phyloP scores from a whole-genome alignment of 2,329 filamentous ascomycete species.

The Phialophora chinensis region DNA sequence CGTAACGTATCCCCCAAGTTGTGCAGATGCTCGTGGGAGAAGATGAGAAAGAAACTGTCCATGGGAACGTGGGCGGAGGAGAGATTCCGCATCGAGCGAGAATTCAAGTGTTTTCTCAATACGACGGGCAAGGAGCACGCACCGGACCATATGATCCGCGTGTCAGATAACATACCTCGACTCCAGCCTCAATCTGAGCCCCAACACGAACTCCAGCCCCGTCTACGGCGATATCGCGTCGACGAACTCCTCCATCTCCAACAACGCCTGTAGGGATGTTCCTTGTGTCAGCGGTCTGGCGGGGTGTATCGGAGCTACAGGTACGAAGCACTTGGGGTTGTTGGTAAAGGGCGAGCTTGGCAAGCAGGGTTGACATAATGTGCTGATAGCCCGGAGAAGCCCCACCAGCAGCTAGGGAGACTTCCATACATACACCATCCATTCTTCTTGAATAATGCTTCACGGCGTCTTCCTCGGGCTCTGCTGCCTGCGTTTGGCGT shows the following conservation, averaged over 20 bases:
- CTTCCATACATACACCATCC: background rate
- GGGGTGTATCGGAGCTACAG: background rate
- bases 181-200: background rate
- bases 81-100: background rate
- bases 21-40: conserved; percentile 6
- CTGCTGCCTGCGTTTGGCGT: background rate
- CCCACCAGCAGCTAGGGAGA: background rate
- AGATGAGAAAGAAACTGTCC: background rate
- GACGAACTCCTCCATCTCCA: conserved; percentile 2
- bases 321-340: background rate
- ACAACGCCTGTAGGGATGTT: background rate
- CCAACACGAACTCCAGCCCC: background rate
- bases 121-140: background rate
- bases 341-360: background rate
- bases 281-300: background rate
- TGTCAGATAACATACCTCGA: background rate
- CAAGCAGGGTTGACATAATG: background rate
- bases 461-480: background rate
- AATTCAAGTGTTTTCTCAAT: background rate
- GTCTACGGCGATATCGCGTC: background rate
- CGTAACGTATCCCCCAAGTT: background rate
- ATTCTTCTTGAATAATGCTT: background rate
- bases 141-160: background rate
- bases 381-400: background rate
- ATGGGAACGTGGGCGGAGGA: conserved; percentile 4